Percentiles rank a stretch among this genome's conserved stretches.
Evolutionary conservation across 805 yeast species (phyloP).

Genomic region (Metschnikowia orientalis): DNA sequence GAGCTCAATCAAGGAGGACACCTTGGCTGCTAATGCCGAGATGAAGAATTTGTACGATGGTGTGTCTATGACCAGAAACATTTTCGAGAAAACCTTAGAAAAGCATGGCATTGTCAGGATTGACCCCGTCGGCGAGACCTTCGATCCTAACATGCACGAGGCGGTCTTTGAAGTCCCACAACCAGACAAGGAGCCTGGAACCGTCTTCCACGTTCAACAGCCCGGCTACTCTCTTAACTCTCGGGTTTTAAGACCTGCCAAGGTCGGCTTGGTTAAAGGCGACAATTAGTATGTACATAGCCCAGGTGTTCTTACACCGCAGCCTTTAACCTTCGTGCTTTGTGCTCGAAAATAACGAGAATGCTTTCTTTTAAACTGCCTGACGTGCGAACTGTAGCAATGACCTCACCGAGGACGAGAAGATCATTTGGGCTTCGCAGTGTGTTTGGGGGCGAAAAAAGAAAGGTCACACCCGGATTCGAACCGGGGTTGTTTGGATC

Average conservation of each 20-base stretch:
- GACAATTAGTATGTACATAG: conserved; percentile 14
- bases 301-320: too few relatives aligned
- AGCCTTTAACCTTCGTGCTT: too few relatives aligned
- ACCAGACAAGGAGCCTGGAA: conserved; percentile 86
- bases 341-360: too few relatives aligned
- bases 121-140: conserved; percentile 77
- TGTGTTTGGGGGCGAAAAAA: conserved; percentile 4
- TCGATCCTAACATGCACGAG: conserved; percentile 90
- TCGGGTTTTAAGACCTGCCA: conserved; percentile 90
- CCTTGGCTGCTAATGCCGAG: conserved; percentile 38
- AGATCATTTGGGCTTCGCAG: too few relatives aligned
- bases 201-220: conserved; percentile 90
- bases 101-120: conserved; percentile 78
- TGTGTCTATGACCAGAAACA: conserved; percentile 81
- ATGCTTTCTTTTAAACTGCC: too few relatives aligned
- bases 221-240: conserved; percentile 81
- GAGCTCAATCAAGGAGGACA: conserved; percentile 62
- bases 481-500: conserved; percentile 83
- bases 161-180: conserved; percentile 86
- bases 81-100: conserved; percentile 76
- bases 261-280: conserved; percentile 86
- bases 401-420: too few relatives aligned
- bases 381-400: too few relatives aligned
- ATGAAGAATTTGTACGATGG: conserved; percentile 79
- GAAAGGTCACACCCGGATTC: conserved; percentile 77